Evolutionary conservation across 345 rosid species (phyloP).

Genomic region (Linum trigynum): DNA sequence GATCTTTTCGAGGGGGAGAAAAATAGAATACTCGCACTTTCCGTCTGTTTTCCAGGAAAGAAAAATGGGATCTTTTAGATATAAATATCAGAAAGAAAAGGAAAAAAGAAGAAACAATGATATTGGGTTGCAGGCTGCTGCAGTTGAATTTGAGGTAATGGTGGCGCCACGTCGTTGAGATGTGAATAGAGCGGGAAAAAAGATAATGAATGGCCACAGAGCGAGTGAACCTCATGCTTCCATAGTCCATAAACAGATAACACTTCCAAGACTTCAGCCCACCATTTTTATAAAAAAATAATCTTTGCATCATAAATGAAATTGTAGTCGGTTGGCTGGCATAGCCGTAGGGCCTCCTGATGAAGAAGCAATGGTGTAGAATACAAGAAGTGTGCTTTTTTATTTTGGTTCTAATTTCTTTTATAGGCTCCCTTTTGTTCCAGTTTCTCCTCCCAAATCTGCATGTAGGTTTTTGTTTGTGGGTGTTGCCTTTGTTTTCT

Average conservation of each 20-base stretch:
- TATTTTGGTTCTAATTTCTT: background rate
- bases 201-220: constrained; percentile 20
- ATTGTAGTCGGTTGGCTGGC: background rate
- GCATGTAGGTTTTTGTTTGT: too few species aligned
- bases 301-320: background rate
- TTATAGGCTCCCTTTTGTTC: background rate
- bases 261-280: background rate
- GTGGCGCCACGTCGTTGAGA: constrained; percentile 35
- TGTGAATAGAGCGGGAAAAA: constrained; percentile 38
- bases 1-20: too few species aligned
- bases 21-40: too few species aligned
- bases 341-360: background rate
- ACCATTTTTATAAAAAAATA: too few species aligned
- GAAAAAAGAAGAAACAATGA: too few species aligned
- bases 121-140: background rate
- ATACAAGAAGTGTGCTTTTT: background rate
- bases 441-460: background rate
- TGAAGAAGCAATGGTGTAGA: background rate
- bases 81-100: too few species aligned
- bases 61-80: too few species aligned
- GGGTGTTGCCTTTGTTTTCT: background rate
- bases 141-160: constrained; percentile 21
- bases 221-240: constrained; percentile 20
- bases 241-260: constrained; percentile 9
- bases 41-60: too few species aligned